These are phyloP conservation scores for Fagus sylvatica DNA, from an alignment of 306 rosid species.

Conservation along the genomic window DNA sequence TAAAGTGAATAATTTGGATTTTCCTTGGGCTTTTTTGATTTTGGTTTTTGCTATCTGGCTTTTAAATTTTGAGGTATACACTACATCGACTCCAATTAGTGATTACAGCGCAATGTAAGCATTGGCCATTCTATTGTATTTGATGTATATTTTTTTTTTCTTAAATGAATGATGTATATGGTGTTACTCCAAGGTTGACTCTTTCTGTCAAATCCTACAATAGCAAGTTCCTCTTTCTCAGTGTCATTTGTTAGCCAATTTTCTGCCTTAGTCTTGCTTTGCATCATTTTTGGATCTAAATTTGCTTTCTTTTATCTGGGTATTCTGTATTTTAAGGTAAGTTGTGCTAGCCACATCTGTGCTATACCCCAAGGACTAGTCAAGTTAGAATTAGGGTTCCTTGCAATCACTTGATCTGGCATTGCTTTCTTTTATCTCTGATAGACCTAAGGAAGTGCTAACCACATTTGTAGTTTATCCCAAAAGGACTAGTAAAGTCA, in stretches of 20 bases:
- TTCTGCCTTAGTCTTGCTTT: neutral
- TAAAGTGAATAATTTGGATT: neutral
- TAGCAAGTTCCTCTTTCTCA: neutral
- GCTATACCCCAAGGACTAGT: too few relatives aligned
- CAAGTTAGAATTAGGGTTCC: too few relatives aligned
- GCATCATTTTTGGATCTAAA: constrained; percentile 1
- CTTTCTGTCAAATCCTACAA: neutral
- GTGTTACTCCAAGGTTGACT: neutral
- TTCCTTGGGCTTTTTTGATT: neutral
- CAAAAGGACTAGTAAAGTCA: neutral
- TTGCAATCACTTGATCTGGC: too few relatives aligned
- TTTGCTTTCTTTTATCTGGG: neutral
- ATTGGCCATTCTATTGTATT: neutral
- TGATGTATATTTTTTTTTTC: neutral
- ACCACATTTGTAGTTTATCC: too few relatives aligned
- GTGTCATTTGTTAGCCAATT: neutral
- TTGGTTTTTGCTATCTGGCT: too few relatives aligned
- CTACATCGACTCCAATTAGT: neutral
- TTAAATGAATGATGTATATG: neutral
- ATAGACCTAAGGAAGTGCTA: too few relatives aligned
- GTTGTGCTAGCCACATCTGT: neutral
- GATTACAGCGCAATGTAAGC: neutral
- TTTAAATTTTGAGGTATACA: neutral
- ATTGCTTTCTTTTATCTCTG: too few relatives aligned
- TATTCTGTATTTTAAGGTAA: neutral